phyloP scores from a whole-genome alignment of 2,329 filamentous ascomycete species.

The Penicillium glabrum region DNA sequence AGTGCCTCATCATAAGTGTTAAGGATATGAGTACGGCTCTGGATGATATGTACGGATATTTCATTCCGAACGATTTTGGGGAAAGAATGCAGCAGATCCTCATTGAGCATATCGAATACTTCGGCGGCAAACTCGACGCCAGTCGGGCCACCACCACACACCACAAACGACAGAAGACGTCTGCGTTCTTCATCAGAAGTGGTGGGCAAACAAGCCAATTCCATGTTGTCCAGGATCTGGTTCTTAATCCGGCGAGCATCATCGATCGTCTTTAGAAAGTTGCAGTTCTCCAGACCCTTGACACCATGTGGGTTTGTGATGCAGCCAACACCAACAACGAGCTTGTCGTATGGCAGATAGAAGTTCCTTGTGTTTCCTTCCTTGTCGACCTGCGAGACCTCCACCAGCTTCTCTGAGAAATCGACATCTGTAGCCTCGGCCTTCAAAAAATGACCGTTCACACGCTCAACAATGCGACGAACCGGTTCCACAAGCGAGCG shows the following conservation, averaged over 20 bases:
- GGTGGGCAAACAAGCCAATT: slow-evolving; percentile 88
- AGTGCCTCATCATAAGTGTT: slow-evolving; percentile 98
- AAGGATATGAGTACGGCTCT: slow-evolving; percentile 89
- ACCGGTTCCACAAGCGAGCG: slow-evolving; percentile 92
- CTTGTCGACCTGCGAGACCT: slow-evolving; percentile 72
- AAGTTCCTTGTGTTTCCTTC: slow-evolving; percentile 75
- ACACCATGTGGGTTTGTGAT: slow-evolving; percentile 94
- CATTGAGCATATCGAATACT: slow-evolving; percentile 92
- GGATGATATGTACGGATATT: slow-evolving; percentile 95
- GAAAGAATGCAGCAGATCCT: slow-evolving; percentile 81
- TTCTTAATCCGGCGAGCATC: slow-evolving; percentile 90
- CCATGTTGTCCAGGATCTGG: slow-evolving; percentile 82
- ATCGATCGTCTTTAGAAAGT: slow-evolving; percentile 92
- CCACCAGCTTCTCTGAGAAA: slow-evolving; percentile 86
- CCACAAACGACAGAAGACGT: slow-evolving; percentile 88
- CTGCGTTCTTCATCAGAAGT: slow-evolving; percentile 84
- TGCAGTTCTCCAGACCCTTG: slow-evolving; percentile 87
- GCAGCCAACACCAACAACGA: slow-evolving; percentile 88
- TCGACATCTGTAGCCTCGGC: slow-evolving; percentile 85
- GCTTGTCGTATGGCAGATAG: slow-evolving; percentile 96
- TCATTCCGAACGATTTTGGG: slow-evolving; percentile 91
- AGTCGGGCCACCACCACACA: slow-evolving; percentile 92
- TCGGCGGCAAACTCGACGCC: slow-evolving; percentile 98
- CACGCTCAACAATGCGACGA: slow-evolving; percentile 72
- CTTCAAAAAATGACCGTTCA: slow-evolving; percentile 86